These are phyloP conservation scores for Oryza rufipogon DNA, from an alignment of 176 grass and related monocot species.

Conservation along the genomic window DNA sequence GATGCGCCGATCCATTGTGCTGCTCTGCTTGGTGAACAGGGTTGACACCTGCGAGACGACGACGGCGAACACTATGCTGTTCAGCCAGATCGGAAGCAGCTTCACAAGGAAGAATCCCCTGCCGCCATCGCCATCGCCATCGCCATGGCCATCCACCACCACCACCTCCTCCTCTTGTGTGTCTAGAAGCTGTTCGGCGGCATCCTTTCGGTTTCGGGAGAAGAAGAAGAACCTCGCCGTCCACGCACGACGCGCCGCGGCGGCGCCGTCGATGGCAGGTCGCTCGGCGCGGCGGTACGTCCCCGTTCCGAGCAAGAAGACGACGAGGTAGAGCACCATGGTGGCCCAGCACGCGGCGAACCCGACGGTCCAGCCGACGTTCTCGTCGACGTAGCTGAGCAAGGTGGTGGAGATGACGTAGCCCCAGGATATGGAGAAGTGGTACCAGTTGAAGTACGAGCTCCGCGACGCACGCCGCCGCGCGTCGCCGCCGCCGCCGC, in stretches of 20 bases:
- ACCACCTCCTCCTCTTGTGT: no score
- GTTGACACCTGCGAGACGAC: conserved; percentile 42
- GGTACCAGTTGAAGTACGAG: conserved; percentile 84
- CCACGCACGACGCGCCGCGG: no score
- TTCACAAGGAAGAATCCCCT: neutral
- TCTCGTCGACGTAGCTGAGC: conserved; percentile 67
- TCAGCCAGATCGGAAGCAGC: conserved; percentile 65
- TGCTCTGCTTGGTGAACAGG: conserved; percentile 71
- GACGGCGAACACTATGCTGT: conserved; percentile 47
- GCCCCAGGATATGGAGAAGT: conserved; percentile 59
- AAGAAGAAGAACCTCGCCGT: no score
- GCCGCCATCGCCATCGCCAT: neutral
- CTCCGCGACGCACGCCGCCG: conserved; percentile 25
- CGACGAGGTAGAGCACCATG: conserved; percentile 39
- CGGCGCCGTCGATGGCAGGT: neutral
- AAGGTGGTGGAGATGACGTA: conserved; percentile 15
- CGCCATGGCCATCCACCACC: neutral
- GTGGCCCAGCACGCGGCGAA: conserved; percentile 56
- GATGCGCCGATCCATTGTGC: conserved; percentile 60
- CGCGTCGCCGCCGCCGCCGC: no score
- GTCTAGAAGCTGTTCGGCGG: no score
- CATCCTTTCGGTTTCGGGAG: no score
- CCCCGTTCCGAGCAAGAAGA: conserved; percentile 49
- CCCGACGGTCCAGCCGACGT: conserved; percentile 58
- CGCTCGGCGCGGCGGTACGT: conserved; percentile 32